phyloP scores from a whole-genome alignment of 2,329 filamentous ascomycete genomes.

The Cordyceps pruinosa region DNA sequence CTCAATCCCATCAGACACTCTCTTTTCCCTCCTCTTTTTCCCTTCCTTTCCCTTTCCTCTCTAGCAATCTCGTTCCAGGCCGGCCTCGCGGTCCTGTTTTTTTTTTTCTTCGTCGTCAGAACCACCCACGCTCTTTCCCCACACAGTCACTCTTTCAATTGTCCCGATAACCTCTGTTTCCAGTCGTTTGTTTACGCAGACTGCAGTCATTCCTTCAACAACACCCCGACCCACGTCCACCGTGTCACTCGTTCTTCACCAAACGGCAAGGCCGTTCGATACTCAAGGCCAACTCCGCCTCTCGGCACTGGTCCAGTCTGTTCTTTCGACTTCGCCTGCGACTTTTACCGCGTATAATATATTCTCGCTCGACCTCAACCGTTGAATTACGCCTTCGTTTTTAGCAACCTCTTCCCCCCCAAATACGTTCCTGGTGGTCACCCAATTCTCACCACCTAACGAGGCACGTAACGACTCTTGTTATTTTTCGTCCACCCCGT shows the following conservation, averaged over 20 bases:
- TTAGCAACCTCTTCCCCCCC: too few relatives aligned
- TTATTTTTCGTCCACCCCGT: background rate
- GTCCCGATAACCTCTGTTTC: background rate
- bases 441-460: conserved; percentile 1
- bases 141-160: conserved; percentile 11
- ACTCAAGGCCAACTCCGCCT: background rate
- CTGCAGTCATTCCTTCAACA: conserved; percentile 11
- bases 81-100: conserved; percentile 8
- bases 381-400: background rate
- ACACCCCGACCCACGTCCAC: background rate
- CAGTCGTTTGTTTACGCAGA: conserved; percentile 8
- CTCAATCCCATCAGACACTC: background rate
- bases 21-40: background rate
- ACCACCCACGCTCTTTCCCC: conserved; percentile 2
- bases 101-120: background rate
- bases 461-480: conserved; percentile 9
- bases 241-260: conserved; percentile 8
- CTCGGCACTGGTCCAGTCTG: background rate
- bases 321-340: background rate
- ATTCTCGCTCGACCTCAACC: background rate
- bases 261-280: background rate
- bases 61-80: conserved; percentile 12
- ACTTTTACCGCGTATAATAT: background rate
- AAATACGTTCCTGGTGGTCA: conserved; percentile 10
- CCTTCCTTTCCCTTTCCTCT: background rate